Conservation (phyloP, 805 yeast genomes). For the Candida rishiriensis region DNA sequence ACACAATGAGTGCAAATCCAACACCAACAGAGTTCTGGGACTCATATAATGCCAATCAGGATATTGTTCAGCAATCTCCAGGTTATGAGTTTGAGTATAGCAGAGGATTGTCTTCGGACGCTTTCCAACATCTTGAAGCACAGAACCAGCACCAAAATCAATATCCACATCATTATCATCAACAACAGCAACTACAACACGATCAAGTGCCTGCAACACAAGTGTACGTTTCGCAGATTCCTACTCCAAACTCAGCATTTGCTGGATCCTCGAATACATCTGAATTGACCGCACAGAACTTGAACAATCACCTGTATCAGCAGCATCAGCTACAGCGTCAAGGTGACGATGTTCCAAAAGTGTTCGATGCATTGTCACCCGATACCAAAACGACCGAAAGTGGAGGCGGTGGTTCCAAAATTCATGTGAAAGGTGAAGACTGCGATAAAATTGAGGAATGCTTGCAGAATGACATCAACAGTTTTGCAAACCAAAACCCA, state of each 20-base stretch:
- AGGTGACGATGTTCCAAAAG: no score
- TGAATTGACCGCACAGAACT: neutral
- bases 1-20: conserved; percentile 7
- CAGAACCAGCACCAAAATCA: no score
- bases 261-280: neutral
- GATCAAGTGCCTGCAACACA: neutral
- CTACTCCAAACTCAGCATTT: neutral
- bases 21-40: conserved; percentile 8
- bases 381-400: no score
- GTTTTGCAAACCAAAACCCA: neutral
- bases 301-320: neutral
- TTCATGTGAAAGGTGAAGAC: no score
- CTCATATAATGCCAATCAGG: conserved; percentile 1
- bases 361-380: no score
- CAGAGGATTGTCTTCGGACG: no score
- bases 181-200: neutral
- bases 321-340: no score
- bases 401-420: no score
- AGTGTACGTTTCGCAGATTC: neutral
- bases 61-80: conserved; percentile 1
- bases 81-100: neutral
- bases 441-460: neutral
- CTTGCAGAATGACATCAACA: conserved; percentile 3
- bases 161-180: neutral
- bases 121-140: neutral